Conservation (phyloP, 2,329 filamentous ascomycete species). For the Conoideocrella luteorostrata region DNA sequence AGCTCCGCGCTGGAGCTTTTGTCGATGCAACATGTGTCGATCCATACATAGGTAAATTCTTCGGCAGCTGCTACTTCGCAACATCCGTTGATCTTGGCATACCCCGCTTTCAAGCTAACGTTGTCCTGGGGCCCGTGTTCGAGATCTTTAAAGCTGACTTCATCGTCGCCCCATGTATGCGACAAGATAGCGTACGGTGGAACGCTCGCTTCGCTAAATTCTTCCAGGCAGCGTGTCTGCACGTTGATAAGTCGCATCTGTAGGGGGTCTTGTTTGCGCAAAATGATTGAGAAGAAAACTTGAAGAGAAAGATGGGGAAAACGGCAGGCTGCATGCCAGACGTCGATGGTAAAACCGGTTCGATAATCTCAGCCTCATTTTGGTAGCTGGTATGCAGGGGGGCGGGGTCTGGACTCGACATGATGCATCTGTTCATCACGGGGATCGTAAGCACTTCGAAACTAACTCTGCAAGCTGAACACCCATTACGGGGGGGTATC, state of each 20-base stretch:
- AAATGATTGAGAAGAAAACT: too few relatives aligned
- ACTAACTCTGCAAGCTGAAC: too few relatives aligned
- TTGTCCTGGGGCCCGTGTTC: constrained; percentile 1
- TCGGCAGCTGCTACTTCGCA: constrained; percentile 8
- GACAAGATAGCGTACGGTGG: constrained; percentile 16
- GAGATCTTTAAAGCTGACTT: constrained; percentile 12
- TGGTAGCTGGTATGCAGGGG: too few relatives aligned
- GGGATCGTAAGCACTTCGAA: too few relatives aligned
- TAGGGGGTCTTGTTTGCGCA: too few relatives aligned
- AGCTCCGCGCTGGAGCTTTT: constrained; percentile 9
- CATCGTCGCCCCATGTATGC: constrained; percentile 16
- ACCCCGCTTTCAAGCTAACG: constrained; percentile 1
- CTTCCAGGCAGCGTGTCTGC: background rate
- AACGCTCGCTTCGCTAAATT: background rate
- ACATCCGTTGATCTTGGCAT: constrained; percentile 11
- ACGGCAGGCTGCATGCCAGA: too few relatives aligned
- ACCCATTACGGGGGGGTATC: too few relatives aligned
- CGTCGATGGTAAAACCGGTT: too few relatives aligned
- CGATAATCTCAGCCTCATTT: too few relatives aligned
- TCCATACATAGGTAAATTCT: constrained; percentile 9
- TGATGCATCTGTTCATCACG: too few relatives aligned
- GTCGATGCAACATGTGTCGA: constrained; percentile 16
- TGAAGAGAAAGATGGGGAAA: too few relatives aligned
- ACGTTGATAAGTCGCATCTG: background rate
- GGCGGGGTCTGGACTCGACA: too few relatives aligned